Base-by-base conservation (phyloP, 2,329 filamentous ascomycete genomes). In the Chrysoporthe austroafricana region DNA sequence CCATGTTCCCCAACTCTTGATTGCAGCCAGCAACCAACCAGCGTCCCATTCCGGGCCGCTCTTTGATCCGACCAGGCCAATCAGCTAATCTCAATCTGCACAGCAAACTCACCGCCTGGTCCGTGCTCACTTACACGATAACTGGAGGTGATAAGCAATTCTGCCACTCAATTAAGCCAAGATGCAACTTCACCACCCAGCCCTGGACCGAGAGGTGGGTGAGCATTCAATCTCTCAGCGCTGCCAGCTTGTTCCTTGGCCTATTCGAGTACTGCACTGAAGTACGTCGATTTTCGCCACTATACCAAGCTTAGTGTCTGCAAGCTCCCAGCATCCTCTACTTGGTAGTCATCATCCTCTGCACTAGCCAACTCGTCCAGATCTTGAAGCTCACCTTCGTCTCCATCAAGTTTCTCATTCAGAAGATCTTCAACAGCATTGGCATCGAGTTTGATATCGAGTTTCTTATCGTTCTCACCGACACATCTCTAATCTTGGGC, bases 111-210 rank as follows among this genome's bases (percentile, higher is more conserved):
- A 44, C 52, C 50, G 36, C 42, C 18, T 54, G 63, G 42, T 59
- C 54, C 44, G 63, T 65, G 63, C 63, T 32, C 56, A 65, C 63
- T 60, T 65, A 60, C 56, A 65, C 63, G 63, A 65, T 54, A 64
- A 48, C 9, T n/a, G 3, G 44, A 32, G 2, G 26, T 2, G 18
- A 59, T 64, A 59, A 59, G 32, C 18, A 34, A 57, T 44, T 4
- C 26, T 54, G 39, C 63, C 44, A 64, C 9, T 44, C 14, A 44
- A 11, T 6, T 13, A 14, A 52, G 13, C 21, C 13, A 44, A 44
- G 36, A 63, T 56, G 43, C 43, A 13, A 32, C 16, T 54, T 9
- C 21, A 54, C 13, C 26, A 54, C 48, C 48, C 11, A 26, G 50
- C 6, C 50, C 3, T 50, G 9, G 21, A 14, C 52, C 11, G 36